Evolutionary conservation across 2,329 filamentous ascomycete species (phyloP).

Genomic region (Apiospora sp.): DNA sequence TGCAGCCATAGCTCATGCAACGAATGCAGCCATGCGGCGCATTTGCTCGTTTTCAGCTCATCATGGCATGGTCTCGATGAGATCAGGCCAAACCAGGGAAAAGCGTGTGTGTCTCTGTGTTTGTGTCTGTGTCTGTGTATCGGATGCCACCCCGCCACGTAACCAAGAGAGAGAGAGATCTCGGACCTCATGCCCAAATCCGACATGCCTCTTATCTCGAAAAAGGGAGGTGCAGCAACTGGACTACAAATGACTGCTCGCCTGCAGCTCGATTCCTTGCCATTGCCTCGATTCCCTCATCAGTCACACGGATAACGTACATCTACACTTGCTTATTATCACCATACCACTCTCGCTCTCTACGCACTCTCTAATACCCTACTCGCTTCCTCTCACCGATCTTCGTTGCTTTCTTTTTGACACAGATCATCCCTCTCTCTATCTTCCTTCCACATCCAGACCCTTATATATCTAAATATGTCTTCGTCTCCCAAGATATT

Average conservation of each 20-base stretch:
- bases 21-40: background rate
- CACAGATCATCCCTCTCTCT: background rate
- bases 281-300: background rate
- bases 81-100: background rate
- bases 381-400: background rate
- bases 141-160: background rate
- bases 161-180: background rate
- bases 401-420: background rate
- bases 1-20: background rate
- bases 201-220: background rate
- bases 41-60: background rate
- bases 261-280: background rate
- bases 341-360: background rate
- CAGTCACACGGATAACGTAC: background rate
- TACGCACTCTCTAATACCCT: too few species aligned
- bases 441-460: background rate
- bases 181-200: background rate
- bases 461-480: background rate
- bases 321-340: background rate
- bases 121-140: background rate
- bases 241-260: background rate
- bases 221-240: background rate
- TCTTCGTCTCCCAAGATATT: conserved; percentile 26
- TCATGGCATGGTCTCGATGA: background rate
- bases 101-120: too few species aligned